Base-by-base conservation (phyloP, 2,329 filamentous ascomycete genomes). In the Septoria petroselini region DNA sequence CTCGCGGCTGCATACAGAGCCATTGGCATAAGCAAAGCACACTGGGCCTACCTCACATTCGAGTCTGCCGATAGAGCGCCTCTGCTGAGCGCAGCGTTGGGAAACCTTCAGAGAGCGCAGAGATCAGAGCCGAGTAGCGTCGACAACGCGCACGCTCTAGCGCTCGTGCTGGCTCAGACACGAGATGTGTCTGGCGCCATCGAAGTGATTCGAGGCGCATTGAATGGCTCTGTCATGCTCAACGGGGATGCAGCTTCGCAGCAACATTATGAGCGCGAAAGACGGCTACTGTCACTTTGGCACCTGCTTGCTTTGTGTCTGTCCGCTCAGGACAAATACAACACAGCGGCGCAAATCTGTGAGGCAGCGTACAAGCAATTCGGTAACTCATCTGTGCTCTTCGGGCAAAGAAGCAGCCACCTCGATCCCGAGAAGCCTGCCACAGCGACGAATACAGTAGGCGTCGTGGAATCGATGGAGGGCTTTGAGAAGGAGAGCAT, bases 341-440 rank as follows among this genome's bases (percentile, higher is more conserved):
- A 81, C 41, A 85, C 87, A 67, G 91, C 93, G 1, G 79, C 82
- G 21, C 84, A 85, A 62, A 85, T 90, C 25, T 97, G 91, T 60
- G 89, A 95, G 65, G 90, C 88, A 19, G 91, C 90, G 3, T 86
- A 97, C 64, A 90, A 95, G 59, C 88, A 95, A 64, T 94, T 95
- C 62, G 83, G 84, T 45, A 83, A 88, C 54, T 79, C 83, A 0
- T 69, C 79, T 1, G 76, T 86, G 5, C 76, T 91, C 0, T 89
- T 90, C 63, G 86, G 85, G 14, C 77, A 77, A 43, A 71, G 77
- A 27, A 74, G 80, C 12, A 64, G 25, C 18, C 19, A 37, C 12
- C 37, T 62, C 55, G 51, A 58, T 40, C 18, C 54, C 3, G 60
- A 59, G 42, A 57, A 54, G 38, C 39, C 47, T 15, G 34, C 38